phyloP scores from a whole-genome alignment of 2,329 filamentous ascomycete genomes.

The Pezicula carpinea region DNA sequence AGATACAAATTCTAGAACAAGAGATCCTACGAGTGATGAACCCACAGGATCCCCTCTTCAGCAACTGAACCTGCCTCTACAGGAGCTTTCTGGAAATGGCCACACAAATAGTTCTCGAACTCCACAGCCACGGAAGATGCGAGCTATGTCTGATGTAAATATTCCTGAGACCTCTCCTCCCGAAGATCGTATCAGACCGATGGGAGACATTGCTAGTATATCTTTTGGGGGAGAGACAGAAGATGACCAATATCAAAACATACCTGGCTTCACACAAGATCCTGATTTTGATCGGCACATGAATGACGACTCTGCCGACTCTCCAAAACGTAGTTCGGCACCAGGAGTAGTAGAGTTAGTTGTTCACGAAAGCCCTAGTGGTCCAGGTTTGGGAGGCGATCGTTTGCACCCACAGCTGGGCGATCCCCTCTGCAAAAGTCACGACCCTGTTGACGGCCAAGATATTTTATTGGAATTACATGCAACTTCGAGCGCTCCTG shows the following conservation, averaged over 20 bases:
- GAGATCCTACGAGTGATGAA: slow-evolving; percentile 1
- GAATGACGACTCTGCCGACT: not conserved
- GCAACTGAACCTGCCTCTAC: slow-evolving; percentile 7
- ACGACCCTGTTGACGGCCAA: too few species aligned
- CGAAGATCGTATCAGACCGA: slow-evolving; percentile 14
- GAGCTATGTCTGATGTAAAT: slow-evolving; percentile 10
- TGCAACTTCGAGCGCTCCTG: too few species aligned
- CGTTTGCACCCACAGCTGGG: too few species aligned
- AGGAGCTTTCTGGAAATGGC: slow-evolving; percentile 13
- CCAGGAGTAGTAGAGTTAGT: too few species aligned
- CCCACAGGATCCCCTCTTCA: not conserved
- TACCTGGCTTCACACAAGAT: slow-evolving; percentile 26
- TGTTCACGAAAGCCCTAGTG: too few species aligned
- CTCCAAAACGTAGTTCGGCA: too few species aligned
- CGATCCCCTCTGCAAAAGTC: too few species aligned
- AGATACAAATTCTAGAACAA: not conserved
- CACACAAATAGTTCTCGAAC: not conserved
- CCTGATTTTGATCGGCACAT: slow-evolving; percentile 17
- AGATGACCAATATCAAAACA: slow-evolving; percentile 11
- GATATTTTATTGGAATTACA: too few species aligned
- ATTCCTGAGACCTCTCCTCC: slow-evolving; percentile 29
- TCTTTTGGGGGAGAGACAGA: slow-evolving; percentile 15
- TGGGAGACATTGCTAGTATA: slow-evolving; percentile 23
- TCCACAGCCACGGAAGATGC: not conserved
- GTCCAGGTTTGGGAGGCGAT: too few species aligned